A percentile compares a stretch with the other conserved stretches of the same genome.
phyloP scores from a whole-genome alignment of 2,329 filamentous ascomycete genomes.

The Neurospora sp. region DNA sequence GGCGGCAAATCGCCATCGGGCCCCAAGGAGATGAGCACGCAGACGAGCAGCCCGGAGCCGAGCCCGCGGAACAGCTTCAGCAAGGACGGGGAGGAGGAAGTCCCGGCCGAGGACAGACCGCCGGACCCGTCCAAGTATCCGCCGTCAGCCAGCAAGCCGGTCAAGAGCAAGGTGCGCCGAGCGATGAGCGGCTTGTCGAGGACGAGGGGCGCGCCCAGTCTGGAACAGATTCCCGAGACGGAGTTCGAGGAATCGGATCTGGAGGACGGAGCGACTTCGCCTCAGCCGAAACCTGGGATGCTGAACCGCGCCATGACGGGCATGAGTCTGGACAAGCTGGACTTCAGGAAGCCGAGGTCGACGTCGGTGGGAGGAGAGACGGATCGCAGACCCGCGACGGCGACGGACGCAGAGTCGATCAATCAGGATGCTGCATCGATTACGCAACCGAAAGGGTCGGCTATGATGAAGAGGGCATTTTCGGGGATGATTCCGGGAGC shows the following conservation, averaged over 20 bases:
- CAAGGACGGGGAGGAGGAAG: neutral
- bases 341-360: neutral
- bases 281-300: neutral
- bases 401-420: neutral
- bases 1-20: neutral
- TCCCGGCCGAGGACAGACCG: neutral
- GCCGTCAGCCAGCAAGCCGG: neutral
- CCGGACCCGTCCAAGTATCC: neutral
- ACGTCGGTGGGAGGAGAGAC: neutral
- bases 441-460: neutral
- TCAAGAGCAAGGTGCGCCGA: neutral
- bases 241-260: neutral
- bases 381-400: neutral
- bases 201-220: neutral
- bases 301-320: neutral
- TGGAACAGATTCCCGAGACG: neutral
- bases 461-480: neutral
- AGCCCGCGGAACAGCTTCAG: neutral
- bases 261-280: neutral
- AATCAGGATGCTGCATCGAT: neutral
- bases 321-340: neutral
- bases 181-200: neutral
- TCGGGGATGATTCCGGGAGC: neutral
- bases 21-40: neutral
- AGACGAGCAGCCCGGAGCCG: neutral